Base-by-base conservation (phyloP, 169 alveolate species). In the Plasmodium billcollinsi region DNA sequence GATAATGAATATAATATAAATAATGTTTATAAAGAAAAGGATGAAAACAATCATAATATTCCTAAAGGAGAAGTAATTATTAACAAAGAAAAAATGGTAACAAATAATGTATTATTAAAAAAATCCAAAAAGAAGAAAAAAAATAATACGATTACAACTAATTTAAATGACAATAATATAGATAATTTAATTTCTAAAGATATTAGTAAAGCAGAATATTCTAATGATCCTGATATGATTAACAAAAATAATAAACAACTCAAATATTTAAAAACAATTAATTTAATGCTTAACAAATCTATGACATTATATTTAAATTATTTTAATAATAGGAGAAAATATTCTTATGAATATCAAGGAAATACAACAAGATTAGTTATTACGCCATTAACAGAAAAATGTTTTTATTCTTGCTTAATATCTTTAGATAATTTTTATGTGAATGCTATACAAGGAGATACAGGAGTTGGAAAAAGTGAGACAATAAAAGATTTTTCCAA, bases 391-490 rank as follows among this genome's bases (percentile, higher is more conserved):
- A 98, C 99, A 11, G 99, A 98, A 93, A 95, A 98, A 78, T 98
- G 99, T 90, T 98, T 97, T 95, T 97, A 97, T 97, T 97, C 99
- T 47, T 93, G 97, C 18, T 96, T 98, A 50, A 96, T 97, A 69
- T 99, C 99, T 24, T 90, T 97, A 90, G 97, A 97, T 91, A 94
- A 97, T 95, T 96, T 96, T 86, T 97, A 98, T 92, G 99, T 99
- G 63, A 99, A 99, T 20, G 99, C 99, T 6, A 99, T 99, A 9
- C 97, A 98, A 71, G 99, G 99, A 15, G 99, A 99, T 1, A 99
- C 99, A 9, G 99, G 99, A 71, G 98, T 99, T 21, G 99, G 99
- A 43, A 98, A 98, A 93, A 98, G 99, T 15, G 99, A 98, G 94
- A 96, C 99, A 9, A 98, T 97, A 21, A 97, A 97, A 88, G 99